Evolutionary conservation across 2,329 filamentous ascomycete genomes (phyloP).

Genomic region (Hypocrella siamensis): DNA sequence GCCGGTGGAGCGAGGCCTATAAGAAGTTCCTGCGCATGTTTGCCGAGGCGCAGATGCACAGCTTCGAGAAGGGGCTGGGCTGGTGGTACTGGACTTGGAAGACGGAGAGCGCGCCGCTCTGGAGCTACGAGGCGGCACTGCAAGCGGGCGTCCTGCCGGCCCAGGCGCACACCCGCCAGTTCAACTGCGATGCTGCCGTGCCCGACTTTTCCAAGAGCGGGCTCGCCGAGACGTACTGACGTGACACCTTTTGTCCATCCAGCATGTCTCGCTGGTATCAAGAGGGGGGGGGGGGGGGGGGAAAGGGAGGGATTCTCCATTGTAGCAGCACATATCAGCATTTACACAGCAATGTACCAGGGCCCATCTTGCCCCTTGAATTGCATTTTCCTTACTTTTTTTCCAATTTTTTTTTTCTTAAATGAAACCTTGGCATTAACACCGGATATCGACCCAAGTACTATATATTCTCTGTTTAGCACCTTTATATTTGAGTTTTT

Average conservation of each 20-base stretch:
- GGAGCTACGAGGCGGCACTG: slow-evolving; percentile 78
- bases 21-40: slow-evolving; percentile 80
- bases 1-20: slow-evolving; percentile 54
- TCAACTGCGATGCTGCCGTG: slow-evolving; percentile 46
- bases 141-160: slow-evolving; percentile 64
- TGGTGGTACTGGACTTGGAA: slow-evolving; percentile 99
- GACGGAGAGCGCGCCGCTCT: slow-evolving; percentile 72
- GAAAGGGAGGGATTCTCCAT: too few species aligned
- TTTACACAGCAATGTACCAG: too few species aligned
- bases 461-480: too few species aligned
- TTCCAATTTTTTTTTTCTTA: too few species aligned
- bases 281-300: neutral
- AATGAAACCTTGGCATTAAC: too few species aligned
- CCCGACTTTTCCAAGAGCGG: slow-evolving; percentile 31
- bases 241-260: neutral
- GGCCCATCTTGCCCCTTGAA: too few species aligned
- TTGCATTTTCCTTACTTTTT: too few species aligned
- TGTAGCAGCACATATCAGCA: too few species aligned
- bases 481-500: too few species aligned
- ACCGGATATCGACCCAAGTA: too few species aligned
- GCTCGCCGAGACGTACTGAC: slow-evolving; percentile 33
- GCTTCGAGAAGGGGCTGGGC: slow-evolving; percentile 84
- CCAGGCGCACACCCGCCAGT: slow-evolving; percentile 56
- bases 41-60: slow-evolving; percentile 89
- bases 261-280: neutral